Evolutionary conservation across 78 protist genomes (phyloP).

Genomic region (Dictyostelium purpureum): DNA sequence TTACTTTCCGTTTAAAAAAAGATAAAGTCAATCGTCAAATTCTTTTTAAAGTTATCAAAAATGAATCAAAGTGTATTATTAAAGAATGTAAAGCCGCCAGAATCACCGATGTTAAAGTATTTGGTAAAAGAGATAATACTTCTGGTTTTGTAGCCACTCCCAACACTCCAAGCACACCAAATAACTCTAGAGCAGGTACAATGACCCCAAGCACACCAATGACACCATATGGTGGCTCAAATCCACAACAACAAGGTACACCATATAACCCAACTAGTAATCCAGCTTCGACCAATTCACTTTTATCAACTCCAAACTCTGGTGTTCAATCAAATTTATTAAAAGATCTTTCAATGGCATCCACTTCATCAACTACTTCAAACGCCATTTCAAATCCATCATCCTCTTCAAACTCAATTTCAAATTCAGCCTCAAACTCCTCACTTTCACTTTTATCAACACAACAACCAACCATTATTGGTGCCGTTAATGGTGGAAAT

Average conservation of each 20-base stretch:
- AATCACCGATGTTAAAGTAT: constrained; percentile 2
- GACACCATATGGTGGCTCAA: constrained; percentile 31
- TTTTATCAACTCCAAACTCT: background rate
- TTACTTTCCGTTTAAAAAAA: constrained; percentile 53
- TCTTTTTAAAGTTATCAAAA: constrained; percentile 22
- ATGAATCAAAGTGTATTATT: background rate
- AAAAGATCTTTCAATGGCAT: constrained; percentile 3
- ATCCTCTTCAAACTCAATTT: background rate
- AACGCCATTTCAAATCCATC: background rate
- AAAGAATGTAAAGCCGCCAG: constrained; percentile 52
- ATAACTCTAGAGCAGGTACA: constrained; percentile 1
- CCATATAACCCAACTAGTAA: constrained; percentile 1
- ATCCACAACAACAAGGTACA: constrained; percentile 3
- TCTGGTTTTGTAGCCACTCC: background rate
- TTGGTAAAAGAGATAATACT: constrained; percentile 39
- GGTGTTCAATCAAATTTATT: background rate
- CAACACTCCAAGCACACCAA: constrained; percentile 63
- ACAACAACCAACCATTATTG: background rate
- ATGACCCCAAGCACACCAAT: constrained; percentile 46
- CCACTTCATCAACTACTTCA: background rate
- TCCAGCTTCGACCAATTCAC: background rate
- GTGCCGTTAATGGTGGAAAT: background rate
- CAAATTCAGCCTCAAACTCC: background rate
- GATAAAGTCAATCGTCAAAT: constrained; percentile 30
- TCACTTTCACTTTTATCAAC: background rate